Percentiles rank a stretch among this genome's conserved stretches.
Evolutionary conservation across 306 rosid species (phyloP).

Genomic region (Inga oerstediana): DNA sequence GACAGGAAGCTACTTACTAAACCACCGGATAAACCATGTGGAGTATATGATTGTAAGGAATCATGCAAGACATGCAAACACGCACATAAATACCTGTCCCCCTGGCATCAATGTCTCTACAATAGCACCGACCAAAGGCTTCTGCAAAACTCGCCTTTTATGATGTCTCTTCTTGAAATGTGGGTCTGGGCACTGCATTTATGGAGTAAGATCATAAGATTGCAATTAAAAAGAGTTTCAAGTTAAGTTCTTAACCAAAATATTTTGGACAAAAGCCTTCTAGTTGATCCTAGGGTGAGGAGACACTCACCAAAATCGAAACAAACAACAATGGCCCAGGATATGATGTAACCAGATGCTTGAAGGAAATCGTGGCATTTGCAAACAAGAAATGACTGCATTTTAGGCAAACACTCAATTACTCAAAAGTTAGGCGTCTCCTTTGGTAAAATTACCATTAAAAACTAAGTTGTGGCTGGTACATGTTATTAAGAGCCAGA

Average conservation of each 20-base stretch:
- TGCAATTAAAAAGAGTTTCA: neutral
- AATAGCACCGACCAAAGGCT: conserved; percentile 69
- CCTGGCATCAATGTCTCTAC: conserved; percentile 55
- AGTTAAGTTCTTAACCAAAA: conserved; percentile 11
- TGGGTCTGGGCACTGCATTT: conserved; percentile 94
- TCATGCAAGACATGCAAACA: neutral
- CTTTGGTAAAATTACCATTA: conserved; percentile 23
- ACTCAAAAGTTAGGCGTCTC: conserved; percentile 1
- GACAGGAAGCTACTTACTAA: conserved; percentile 7
- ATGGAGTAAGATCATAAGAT: conserved; percentile 27
- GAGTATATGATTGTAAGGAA: neutral
- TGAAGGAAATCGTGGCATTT: conserved; percentile 82
- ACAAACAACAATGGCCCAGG: conserved; percentile 83
- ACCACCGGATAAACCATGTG: neutral
- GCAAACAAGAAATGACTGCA: conserved; percentile 85
- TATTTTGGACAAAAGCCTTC: neutral
- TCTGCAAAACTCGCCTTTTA: conserved; percentile 88
- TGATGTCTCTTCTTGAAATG: conserved; percentile 88
- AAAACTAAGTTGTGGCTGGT: conserved; percentile 43
- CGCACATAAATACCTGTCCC: conserved; percentile 62
- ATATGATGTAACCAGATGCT: conserved; percentile 69
- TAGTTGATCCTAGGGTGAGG: neutral
- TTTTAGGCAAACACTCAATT: conserved; percentile 33
- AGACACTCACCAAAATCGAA: conserved; percentile 76
- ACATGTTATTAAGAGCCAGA: conserved; percentile 76